A percentile compares a stretch with the other conserved stretches of the same genome.
These are phyloP conservation scores for Actinomortierella ambigua DNA, from an alignment of 371 early-diverging fungal genomes.

Conservation along the genomic window DNA sequence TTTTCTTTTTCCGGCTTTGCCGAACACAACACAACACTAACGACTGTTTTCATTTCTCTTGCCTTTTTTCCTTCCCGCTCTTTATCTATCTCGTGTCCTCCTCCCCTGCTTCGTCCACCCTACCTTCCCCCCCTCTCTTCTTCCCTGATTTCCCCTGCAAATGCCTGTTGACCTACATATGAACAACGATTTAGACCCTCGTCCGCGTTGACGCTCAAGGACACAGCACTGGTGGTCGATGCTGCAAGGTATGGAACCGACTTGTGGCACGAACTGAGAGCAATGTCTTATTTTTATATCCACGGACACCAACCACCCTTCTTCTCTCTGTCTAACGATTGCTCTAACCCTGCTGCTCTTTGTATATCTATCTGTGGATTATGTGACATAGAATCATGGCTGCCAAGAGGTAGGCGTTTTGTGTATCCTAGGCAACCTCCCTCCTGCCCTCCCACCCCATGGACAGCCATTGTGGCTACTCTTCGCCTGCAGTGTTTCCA, in stretches of 20 bases:
- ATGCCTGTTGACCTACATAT: too few species aligned
- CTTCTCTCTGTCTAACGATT: conserved; percentile 2
- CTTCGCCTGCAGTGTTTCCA: too few species aligned
- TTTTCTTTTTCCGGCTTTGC: neutral
- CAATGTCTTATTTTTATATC: neutral
- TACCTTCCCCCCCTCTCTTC: too few species aligned
- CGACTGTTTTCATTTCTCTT: too few species aligned
- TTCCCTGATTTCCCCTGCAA: too few species aligned
- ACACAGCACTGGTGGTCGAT: conserved; percentile 45
- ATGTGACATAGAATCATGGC: conserved; percentile 37
- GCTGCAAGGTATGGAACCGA: conserved; percentile 36
- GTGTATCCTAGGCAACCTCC: neutral
- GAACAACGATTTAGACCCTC: conserved; percentile 23
- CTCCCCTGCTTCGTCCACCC: too few species aligned
- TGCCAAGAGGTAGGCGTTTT: conserved; percentile 34
- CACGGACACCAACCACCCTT: conserved; percentile 1
- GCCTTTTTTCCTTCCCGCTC: too few species aligned
- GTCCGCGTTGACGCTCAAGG: conserved; percentile 33
- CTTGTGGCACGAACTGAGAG: neutral
- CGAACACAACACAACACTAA: neutral
- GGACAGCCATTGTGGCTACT: too few species aligned
- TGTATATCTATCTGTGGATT: neutral
- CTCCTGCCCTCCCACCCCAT: neutral
- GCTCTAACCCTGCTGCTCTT: neutral
- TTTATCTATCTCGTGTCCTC: too few species aligned